A percentile compares a stretch with the other conserved stretches of the same genome.
Evolutionary conservation across 2,329 filamentous ascomycete genomes (phyloP).

Genomic region (Cladosporium sp.): DNA sequence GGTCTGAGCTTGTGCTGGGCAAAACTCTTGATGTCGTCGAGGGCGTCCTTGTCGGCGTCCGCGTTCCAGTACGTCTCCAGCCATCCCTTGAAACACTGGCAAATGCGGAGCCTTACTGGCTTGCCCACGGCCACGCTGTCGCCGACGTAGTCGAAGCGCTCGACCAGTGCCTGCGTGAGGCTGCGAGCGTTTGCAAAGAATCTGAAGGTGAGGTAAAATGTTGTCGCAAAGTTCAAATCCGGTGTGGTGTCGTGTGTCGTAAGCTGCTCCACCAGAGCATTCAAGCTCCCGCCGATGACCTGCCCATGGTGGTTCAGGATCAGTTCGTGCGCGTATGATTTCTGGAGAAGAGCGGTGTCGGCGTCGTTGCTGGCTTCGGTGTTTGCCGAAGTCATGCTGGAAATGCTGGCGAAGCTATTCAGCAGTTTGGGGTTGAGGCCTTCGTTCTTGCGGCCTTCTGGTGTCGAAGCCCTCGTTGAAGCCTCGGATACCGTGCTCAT

Average conservation of each 20-base stretch:
- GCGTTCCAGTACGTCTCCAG: constrained; percentile 92
- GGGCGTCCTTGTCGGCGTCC: constrained; percentile 68
- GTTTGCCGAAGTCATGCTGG: constrained; percentile 57
- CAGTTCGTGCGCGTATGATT: constrained; percentile 84
- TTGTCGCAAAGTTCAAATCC: constrained; percentile 83
- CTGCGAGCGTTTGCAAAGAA: constrained; percentile 78
- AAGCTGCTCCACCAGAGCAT: constrained; percentile 86
- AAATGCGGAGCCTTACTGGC: constrained; percentile 82
- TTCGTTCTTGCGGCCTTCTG: constrained; percentile 57
- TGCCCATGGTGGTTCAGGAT: constrained; percentile 92
- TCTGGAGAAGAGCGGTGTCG: constrained; percentile 80
- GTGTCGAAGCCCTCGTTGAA: constrained; percentile 83
- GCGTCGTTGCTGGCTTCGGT: constrained; percentile 72
- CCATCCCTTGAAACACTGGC: constrained; percentile 97
- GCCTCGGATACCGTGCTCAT: constrained; percentile 71
- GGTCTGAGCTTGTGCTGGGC: constrained; percentile 64
- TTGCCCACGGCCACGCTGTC: constrained; percentile 67
- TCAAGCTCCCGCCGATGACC: constrained; percentile 84
- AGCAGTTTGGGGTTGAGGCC: constrained; percentile 48
- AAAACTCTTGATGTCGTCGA: constrained; percentile 72
- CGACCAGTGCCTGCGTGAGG: constrained; percentile 75
- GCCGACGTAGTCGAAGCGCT: constrained; percentile 86
- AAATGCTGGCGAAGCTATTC: constrained; percentile 59
- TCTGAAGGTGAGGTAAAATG: constrained; percentile 94
- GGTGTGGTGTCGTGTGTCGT: constrained; percentile 91